Conservation (phyloP, 805 yeast genomes). For the Starmerella davenportii region DNA sequence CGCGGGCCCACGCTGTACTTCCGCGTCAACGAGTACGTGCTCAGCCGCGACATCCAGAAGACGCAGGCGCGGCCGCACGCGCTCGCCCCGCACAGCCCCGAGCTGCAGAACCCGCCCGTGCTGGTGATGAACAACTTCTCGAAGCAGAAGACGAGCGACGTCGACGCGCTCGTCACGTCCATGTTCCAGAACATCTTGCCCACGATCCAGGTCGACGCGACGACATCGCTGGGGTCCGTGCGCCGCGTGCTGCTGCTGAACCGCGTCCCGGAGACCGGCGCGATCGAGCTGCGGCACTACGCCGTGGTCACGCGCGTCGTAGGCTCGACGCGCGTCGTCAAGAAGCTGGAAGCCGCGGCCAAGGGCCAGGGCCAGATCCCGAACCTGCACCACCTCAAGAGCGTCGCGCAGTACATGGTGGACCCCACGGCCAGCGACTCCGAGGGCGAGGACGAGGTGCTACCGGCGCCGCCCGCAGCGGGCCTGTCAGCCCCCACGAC, state of each 20-base stretch:
- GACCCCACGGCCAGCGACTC: conserved; percentile 78
- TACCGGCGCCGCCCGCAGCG: conserved; percentile 34
- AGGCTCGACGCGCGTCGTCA: conserved; percentile 47
- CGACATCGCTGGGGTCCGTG: conserved; percentile 53
- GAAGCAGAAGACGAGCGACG: conserved; percentile 41
- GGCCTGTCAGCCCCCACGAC: conserved; percentile 10
- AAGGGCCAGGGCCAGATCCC: conserved; percentile 50
- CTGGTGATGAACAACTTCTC: conserved; percentile 83
- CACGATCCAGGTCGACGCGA: conserved; percentile 64
- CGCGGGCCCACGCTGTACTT: conserved; percentile 88
- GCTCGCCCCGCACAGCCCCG: conserved; percentile 31
- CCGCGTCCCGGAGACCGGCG: conserved; percentile 50
- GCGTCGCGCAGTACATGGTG: conserved; percentile 68
- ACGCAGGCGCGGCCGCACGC: conserved; percentile 66
- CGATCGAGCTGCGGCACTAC: conserved; percentile 75
- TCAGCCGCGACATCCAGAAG: conserved; percentile 60
- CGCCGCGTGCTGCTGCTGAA: conserved; percentile 72
- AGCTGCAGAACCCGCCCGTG: conserved; percentile 58
- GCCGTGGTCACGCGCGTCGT: conserved; percentile 73
- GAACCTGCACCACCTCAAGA: conserved; percentile 44
- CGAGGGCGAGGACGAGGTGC: conserved; percentile 79
- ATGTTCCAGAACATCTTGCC: conserved; percentile 94
- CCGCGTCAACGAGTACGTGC: conserved; percentile 55
- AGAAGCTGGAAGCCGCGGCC: conserved; percentile 48
- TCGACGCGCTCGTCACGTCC: conserved; percentile 70